Evolutionary conservation across 2,329 filamentous ascomycete species (phyloP).

Genomic region (Teratosphaeria gauchensis): DNA sequence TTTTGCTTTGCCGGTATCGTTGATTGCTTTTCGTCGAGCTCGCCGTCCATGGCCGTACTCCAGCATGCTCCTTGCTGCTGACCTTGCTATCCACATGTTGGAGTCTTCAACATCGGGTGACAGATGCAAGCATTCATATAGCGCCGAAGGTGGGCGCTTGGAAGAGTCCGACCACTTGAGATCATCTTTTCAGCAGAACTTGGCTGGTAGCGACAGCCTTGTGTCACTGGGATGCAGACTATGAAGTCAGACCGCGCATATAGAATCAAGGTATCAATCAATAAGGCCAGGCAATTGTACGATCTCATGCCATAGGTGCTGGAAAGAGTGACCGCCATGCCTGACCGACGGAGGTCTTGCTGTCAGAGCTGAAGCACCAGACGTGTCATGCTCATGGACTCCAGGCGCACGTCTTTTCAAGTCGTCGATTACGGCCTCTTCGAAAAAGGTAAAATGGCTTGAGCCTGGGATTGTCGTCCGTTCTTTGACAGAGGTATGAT

Average conservation of each 20-base stretch:
- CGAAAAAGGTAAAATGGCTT: too few species aligned
- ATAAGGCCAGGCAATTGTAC: too few species aligned
- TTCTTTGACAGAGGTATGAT: too few species aligned
- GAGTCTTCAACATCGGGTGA: neutral
- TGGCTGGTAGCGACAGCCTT: neutral
- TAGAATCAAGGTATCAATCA: too few species aligned
- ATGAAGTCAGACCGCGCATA: neutral
- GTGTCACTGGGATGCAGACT: neutral
- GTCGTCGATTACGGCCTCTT: too few species aligned
- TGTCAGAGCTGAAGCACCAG: too few species aligned
- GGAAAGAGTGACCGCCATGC: too few species aligned
- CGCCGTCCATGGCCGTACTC: neutral
- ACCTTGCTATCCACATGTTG: neutral
- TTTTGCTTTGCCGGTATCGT: neutral
- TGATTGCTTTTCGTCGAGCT: neutral
- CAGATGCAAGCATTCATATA: neutral
- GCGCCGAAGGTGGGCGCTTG: neutral
- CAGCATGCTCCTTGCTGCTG: neutral
- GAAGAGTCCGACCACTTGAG: neutral
- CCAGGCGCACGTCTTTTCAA: too few species aligned
- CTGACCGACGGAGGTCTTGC: too few species aligned
- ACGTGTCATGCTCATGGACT: too few species aligned
- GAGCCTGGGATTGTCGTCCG: too few species aligned
- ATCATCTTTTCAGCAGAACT: neutral
- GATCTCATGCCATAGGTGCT: too few species aligned